Evolutionary conservation across 1,139 yeast genomes (phyloP), one percentile per base, ranked within the genome.

Genomic region (Suhomyces anneliseae): DNA sequence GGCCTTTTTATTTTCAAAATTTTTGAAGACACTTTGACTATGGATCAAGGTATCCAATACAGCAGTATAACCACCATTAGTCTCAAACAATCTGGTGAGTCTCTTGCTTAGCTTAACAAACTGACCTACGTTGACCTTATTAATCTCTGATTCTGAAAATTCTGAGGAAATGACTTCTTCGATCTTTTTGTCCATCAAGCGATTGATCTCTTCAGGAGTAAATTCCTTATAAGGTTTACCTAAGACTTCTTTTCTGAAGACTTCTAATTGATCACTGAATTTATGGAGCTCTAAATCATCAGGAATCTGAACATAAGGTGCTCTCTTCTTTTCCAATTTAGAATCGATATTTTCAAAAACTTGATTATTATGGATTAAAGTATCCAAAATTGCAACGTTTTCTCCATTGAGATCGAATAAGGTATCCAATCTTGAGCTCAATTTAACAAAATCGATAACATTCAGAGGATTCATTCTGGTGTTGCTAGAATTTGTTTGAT

Each of bases 281-380:
- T 50, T 54, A 40, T 63, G 61, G 34, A 64, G 42, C 29, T 54
- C 55, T 19, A 64, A 50, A 6, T 63, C 58, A 24, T 61, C 68
- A 0, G 69, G 67, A 34, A 63, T 57, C 40, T 62, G 67, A 5
- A 51, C 47, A 38, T 61, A 62, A 6, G 39, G 39, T 6, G 27
- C 27, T 14, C 31, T 27, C 12, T 12, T 35, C n/a, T 38, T 39
- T 7, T 38, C 19, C 5, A 32, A 14, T 24, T 36, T 32, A 14
- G 27, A 7, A 4, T 29, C 32, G 12, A 37, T n/a, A 38, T 36
- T 31, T 10, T 42, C 42, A 36, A 56, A 58, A 2, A 53, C 59
- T 2, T 43, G 24, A 11, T 56, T 56, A 8, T 57, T 58, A 9
- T 54, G 48, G 15, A 61, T 42, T 9, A 63, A 42, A 8, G 61